Conservation (phyloP, 306 rosid species). For the Hylodesmum podocarpum region DNA sequence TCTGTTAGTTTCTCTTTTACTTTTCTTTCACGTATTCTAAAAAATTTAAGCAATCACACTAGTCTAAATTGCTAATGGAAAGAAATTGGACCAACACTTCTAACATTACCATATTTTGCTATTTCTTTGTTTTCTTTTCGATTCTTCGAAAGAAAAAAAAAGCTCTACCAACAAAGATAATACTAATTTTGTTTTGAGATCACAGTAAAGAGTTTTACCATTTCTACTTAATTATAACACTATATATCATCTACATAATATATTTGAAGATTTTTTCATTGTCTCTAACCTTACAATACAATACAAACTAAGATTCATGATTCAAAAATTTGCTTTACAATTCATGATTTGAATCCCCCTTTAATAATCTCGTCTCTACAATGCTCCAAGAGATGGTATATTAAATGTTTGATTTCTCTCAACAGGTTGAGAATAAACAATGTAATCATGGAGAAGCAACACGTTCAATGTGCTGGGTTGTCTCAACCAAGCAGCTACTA, state of each 20-base stretch:
- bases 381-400: conserved; percentile 33
- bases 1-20: neutral
- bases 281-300: neutral
- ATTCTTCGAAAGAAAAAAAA: neutral
- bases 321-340: neutral
- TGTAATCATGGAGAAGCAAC: conserved; percentile 70
- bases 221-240: neutral
- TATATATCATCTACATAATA: neutral
- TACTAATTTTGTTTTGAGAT: neutral
- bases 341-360: neutral
- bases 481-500: conserved; percentile 73
- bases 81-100: neutral
- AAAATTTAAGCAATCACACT: neutral
- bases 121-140: neutral
- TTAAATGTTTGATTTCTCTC: conserved; percentile 19
- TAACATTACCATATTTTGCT: neutral
- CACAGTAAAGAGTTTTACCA: neutral
- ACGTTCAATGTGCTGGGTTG: conserved; percentile 59
- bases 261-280: neutral
- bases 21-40: neutral
- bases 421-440: conserved; percentile 30
- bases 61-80: neutral
- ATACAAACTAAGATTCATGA: neutral
- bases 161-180: neutral
- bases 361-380: neutral